phyloP scores from a whole-genome alignment of 495 filamentous ascomycete genomes.

The Penicillium verhagenii region DNA sequence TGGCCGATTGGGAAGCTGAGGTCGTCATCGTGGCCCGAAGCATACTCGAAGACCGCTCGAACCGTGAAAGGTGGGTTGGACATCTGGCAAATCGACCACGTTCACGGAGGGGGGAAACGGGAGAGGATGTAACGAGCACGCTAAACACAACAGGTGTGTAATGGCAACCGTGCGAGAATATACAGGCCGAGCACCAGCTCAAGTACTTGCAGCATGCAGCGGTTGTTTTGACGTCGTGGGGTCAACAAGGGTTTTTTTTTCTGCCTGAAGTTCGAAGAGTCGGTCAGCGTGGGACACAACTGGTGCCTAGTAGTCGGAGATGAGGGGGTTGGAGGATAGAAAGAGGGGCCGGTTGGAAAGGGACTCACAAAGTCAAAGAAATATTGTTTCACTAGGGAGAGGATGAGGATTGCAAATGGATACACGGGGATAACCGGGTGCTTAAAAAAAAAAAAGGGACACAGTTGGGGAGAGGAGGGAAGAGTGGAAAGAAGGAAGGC shows the following conservation, averaged over 20 bases:
- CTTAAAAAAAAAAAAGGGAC: constrained; percentile 9
- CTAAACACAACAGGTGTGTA: constrained; percentile 18
- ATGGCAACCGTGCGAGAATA: constrained; percentile 18
- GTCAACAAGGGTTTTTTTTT: background rate
- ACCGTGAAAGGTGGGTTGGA: constrained; percentile 82
- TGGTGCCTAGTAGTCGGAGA: constrained; percentile 28
- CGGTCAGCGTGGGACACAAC: constrained; percentile 20
- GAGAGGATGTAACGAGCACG: constrained; percentile 22
- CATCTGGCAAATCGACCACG: constrained; percentile 55
- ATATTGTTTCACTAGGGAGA: constrained; percentile 6
- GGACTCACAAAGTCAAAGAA: constrained; percentile 11
- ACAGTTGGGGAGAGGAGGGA: constrained; percentile 11
- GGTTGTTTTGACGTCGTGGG: background rate
- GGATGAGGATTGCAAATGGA: constrained; percentile 13
- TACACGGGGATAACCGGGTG: constrained; percentile 1
- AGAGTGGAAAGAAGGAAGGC: constrained; percentile 21
- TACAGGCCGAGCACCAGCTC: constrained; percentile 21
- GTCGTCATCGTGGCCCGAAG: constrained; percentile 89
- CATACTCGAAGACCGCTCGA: constrained; percentile 91
- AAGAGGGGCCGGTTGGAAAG: constrained; percentile 6
- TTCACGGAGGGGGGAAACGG: constrained; percentile 18
- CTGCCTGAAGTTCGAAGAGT: constrained; percentile 1
- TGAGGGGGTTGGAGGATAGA: constrained; percentile 16
- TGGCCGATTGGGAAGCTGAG: constrained; percentile 82
- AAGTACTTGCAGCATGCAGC: constrained; percentile 19